These are phyloP conservation scores for Aaosphaeria arxii DNA, from an alignment of 2,329 filamentous ascomycete genomes.

Conservation along the genomic window DNA sequence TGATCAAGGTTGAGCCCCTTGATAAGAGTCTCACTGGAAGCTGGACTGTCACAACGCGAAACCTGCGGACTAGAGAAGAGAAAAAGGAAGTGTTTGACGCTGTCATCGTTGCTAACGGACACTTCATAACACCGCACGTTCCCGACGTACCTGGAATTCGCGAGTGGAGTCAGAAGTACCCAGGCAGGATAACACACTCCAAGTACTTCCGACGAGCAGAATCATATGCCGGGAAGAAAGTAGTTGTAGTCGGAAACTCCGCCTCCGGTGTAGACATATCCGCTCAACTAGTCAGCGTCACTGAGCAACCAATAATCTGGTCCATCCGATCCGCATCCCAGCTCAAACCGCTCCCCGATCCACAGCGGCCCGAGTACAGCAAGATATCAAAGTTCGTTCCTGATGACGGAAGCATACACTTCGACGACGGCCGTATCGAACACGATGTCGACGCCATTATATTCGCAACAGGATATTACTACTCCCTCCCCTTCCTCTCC, in stretches of 20 bases:
- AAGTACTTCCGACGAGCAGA: constrained; percentile 73
- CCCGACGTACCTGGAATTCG: constrained; percentile 41
- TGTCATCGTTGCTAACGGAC: constrained; percentile 47
- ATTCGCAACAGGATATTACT: constrained; percentile 90
- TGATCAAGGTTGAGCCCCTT: constrained; percentile 55
- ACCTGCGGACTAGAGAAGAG: constrained; percentile 45
- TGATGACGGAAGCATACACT: constrained; percentile 59
- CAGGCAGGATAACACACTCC: constrained; percentile 51
- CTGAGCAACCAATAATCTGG: constrained; percentile 61
- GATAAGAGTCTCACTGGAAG: constrained; percentile 11
- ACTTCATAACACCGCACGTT: constrained; percentile 47
- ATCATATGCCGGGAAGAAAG: constrained; percentile 63
- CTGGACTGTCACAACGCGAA: constrained; percentile 61
- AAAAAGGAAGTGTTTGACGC: constrained; percentile 54
- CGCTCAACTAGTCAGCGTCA: constrained; percentile 65
- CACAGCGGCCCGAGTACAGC: constrained; percentile 56
- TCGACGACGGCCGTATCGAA: constrained; percentile 65
- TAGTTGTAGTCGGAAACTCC: constrained; percentile 79
- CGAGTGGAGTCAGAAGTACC: constrained; percentile 39
- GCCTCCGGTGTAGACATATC: constrained; percentile 84
- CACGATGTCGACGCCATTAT: constrained; percentile 70
- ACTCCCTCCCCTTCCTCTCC: constrained; percentile 71
- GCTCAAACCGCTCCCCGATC: constrained; percentile 34
- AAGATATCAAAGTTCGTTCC: constrained; percentile 56
- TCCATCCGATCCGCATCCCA: constrained; percentile 55